phyloP scores from a whole-genome alignment of 768 basidiomycete genomes.

The Chalciporus sphaerocephalus region DNA sequence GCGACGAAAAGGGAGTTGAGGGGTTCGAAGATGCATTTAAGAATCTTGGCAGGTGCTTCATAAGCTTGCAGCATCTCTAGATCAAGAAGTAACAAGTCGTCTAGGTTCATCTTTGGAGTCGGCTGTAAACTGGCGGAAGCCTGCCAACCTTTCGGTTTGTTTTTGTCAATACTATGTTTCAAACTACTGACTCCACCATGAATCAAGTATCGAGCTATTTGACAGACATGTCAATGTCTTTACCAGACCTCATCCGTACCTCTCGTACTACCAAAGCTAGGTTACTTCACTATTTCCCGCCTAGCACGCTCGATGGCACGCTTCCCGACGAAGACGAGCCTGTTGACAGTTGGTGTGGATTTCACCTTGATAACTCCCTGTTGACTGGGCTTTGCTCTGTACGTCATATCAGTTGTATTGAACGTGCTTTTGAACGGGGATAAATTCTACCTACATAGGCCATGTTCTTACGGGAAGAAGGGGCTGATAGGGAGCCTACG shows the following conservation, averaged over 20 bases:
- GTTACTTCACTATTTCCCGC: constrained; percentile 94
- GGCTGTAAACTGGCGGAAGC: constrained; percentile 80
- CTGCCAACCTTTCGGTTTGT: constrained; percentile 84
- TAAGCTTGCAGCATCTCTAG: background rate
- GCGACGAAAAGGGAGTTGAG: constrained; percentile 55
- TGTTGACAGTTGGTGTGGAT: constrained; percentile 91
- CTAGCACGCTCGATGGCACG: constrained; percentile 36
- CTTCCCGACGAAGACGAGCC: constrained; percentile 51
- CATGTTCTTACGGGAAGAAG: constrained; percentile 66
- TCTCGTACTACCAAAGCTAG: constrained; percentile 89
- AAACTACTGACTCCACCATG: constrained; percentile 1
- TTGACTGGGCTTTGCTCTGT: constrained; percentile 92
- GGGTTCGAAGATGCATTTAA: constrained; percentile 90
- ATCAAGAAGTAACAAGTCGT: constrained; percentile 4
- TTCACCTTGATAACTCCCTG: constrained; percentile 87
- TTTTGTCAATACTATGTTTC: background rate
- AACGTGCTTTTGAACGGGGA: constrained; percentile 1
- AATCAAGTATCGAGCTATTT: constrained; percentile 59
- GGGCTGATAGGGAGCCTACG: constrained; percentile 38
- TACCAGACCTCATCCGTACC: constrained; percentile 65
- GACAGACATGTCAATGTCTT: constrained; percentile 57
- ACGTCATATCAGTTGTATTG: constrained; percentile 20
- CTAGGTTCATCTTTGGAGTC: constrained; percentile 74
- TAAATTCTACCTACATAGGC: constrained; percentile 58
- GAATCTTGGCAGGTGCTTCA: constrained; percentile 60